Evolutionary conservation across 495 filamentous ascomycete genomes (phyloP).

Genomic region (Sphaerosporella brunnea): DNA sequence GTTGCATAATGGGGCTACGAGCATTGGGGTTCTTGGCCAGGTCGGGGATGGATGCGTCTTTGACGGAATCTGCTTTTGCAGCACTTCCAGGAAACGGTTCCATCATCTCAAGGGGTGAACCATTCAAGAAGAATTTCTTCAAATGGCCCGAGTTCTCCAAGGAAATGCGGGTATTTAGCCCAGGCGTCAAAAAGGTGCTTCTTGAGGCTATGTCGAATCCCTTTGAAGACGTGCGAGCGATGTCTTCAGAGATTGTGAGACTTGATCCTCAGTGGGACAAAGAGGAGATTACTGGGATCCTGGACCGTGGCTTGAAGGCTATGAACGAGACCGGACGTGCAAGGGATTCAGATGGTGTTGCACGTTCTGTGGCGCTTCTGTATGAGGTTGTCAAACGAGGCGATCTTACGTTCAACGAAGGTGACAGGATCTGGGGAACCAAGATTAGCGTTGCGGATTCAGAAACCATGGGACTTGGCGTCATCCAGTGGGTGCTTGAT

Average conservation of each 20-base stretch:
- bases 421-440: background rate
- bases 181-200: conserved; percentile 34
- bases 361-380: conserved; percentile 7
- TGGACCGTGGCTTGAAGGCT: conserved; percentile 9
- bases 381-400: conserved; percentile 10
- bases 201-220: conserved; percentile 69
- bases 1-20: conserved; percentile 64
- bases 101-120: conserved; percentile 6
- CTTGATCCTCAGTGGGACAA: conserved; percentile 9
- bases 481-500: conserved; percentile 13
- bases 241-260: conserved; percentile 42
- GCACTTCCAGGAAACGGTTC: conserved; percentile 1
- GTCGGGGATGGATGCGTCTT: conserved; percentile 31
- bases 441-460: background rate
- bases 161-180: conserved; percentile 38
- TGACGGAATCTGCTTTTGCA: background rate
- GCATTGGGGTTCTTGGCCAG: conserved; percentile 43
- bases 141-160: conserved; percentile 5
- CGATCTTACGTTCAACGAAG: background rate
- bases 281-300: conserved; percentile 9
- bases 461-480: background rate
- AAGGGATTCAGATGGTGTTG: conserved; percentile 8
- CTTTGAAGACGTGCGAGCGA: conserved; percentile 75
- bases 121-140: conserved; percentile 9
- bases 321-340: conserved; percentile 26